A percentile compares a stretch with the other conserved stretches of the same genome.
These are phyloP conservation scores for Punica granatum DNA, from an alignment of 345 rosid genomes.

Conservation along the genomic window DNA sequence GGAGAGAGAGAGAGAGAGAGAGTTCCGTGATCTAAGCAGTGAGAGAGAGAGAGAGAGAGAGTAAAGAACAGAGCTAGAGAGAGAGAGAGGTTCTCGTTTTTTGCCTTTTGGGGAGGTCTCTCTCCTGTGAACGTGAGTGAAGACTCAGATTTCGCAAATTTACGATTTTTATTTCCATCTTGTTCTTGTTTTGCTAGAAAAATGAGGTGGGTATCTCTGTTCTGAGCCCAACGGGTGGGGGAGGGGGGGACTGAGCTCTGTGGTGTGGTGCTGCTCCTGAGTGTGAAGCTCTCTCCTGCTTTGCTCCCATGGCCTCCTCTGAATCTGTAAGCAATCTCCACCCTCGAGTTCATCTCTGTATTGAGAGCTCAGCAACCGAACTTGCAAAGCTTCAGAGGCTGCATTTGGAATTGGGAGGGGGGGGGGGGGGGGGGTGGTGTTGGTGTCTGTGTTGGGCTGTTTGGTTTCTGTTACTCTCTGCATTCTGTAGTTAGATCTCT, in stretches of 20 bases:
- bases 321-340: not conserved
- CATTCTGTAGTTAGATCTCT: not conserved
- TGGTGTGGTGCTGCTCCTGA: not conserved
- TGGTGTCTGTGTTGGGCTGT: too few relatives aligned
- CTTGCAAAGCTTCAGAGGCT: not conserved
- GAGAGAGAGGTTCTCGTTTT: not conserved
- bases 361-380: not conserved
- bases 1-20: slow-evolving; percentile 1
- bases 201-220: slow-evolving; percentile 1
- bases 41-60: too few relatives aligned
- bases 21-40: too few relatives aligned
- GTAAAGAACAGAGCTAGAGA: too few relatives aligned
- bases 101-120: not conserved
- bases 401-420: not conserved
- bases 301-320: slow-evolving; percentile 8
- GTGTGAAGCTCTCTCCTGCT: not conserved
- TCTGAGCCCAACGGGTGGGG: not conserved
- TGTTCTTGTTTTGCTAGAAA: not conserved
- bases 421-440: too few relatives aligned
- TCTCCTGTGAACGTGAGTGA: not conserved
- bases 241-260: not conserved
- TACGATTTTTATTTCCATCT: not conserved
- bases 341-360: not conserved
- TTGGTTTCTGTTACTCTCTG: not conserved
- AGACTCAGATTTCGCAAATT: not conserved